phyloP scores from a whole-genome alignment of 1,284 basidiomycete genomes.

The Rhizoctonia solani region DNA sequence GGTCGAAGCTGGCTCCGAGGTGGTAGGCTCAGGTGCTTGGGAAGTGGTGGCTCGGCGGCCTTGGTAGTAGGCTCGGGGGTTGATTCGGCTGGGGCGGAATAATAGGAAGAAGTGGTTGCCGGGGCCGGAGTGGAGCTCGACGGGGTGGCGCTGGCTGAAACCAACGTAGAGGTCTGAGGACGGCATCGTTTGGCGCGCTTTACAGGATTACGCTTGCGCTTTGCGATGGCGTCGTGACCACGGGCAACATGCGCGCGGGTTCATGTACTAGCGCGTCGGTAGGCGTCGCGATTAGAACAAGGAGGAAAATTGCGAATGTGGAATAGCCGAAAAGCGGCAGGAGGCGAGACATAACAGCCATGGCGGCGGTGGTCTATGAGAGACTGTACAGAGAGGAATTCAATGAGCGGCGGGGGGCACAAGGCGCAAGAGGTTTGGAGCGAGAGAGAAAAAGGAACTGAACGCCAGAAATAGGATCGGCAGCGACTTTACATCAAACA shows the following conservation, averaged over 20 bases:
- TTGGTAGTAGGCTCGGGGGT: no score
- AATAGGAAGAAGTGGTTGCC: constrained; percentile 23
- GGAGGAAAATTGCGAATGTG: constrained; percentile 28
- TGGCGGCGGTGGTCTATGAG: constrained; percentile 5
- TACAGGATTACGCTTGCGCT: constrained; percentile 43
- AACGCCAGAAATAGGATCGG: neutral
- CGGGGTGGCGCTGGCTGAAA: neutral
- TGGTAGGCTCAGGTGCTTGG: constrained; percentile 26
- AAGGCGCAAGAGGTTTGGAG: neutral
- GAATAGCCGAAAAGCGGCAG: constrained; percentile 20
- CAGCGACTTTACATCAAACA: neutral
- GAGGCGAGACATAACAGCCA: constrained; percentile 24
- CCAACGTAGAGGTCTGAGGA: constrained; percentile 19
- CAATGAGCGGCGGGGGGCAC: constrained; percentile 19
- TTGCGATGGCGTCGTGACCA: constrained; percentile 52
- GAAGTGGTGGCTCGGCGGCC: constrained; percentile 35
- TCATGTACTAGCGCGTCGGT: constrained; percentile 6
- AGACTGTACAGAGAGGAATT: constrained; percentile 3
- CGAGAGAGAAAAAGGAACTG: neutral
- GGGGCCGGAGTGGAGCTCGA: constrained; percentile 32
- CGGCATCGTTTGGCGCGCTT: constrained; percentile 18
- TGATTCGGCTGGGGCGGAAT: no score
- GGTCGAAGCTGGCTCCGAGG: constrained; percentile 35
- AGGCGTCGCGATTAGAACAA: constrained; percentile 25
- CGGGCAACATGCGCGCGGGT: constrained; percentile 47